phyloP scores from a whole-genome alignment of 768 basidiomycete genomes.

The Dacryopinax primogenitus region DNA sequence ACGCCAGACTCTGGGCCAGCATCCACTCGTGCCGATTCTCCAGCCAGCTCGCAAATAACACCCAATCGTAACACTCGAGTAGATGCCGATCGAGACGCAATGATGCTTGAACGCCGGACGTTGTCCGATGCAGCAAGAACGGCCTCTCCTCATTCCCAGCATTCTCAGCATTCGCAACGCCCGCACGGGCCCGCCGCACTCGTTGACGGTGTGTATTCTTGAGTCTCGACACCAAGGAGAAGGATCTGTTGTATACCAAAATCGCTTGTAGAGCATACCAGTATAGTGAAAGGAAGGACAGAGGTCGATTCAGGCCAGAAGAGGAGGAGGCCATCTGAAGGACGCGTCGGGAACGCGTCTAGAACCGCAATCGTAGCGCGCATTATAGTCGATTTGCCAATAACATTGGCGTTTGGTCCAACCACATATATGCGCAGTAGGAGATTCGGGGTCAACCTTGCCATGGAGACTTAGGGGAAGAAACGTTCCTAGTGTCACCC shows the following conservation, averaged over 20 bases:
- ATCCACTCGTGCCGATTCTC: not conserved
- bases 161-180: constrained; percentile 5
- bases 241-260: constrained; percentile 7
- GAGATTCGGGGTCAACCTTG: not conserved
- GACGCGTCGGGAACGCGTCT: not conserved
- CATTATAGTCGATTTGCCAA: too few relatives aligned
- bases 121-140: not conserved
- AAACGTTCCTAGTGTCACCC: not conserved
- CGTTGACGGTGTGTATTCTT: constrained; percentile 2
- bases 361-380: not conserved
- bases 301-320: not conserved
- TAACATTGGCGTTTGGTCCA: too few relatives aligned
- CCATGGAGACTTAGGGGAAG: not conserved
- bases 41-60: constrained; percentile 6
- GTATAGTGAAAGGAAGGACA: not conserved
- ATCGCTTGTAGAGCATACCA: not conserved
- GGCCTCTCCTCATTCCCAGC: constrained; percentile 1
- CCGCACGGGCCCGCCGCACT: not conserved
- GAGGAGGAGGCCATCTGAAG: not conserved
- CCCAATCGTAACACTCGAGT: not conserved
- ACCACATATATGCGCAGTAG: not conserved
- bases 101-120: not conserved
- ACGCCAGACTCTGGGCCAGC: not conserved
- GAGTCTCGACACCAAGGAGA: not conserved
- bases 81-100: not conserved